Evolutionary conservation across 2,329 filamentous ascomycete genomes (phyloP).

Genomic region (Basipetospora chlamydospora): DNA sequence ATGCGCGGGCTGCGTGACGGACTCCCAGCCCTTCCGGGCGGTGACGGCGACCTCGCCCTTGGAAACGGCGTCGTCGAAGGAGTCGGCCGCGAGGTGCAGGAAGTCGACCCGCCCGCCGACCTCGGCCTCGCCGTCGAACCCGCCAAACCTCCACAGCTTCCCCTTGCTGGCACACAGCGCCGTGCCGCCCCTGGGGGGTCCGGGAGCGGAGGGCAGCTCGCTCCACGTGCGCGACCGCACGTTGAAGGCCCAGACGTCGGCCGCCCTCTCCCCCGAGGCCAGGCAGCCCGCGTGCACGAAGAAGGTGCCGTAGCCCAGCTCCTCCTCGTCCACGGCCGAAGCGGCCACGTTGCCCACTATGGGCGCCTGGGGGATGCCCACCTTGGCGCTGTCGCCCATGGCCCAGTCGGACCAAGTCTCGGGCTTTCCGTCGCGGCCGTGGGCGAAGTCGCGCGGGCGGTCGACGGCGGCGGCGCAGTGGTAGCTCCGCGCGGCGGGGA

Average conservation of each 20-base stretch:
- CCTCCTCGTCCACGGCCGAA: slow-evolving; percentile 43
- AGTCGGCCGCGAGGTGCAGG: slow-evolving; percentile 40
- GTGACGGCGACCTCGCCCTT: slow-evolving; percentile 34
- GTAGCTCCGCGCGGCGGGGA: slow-evolving; percentile 55
- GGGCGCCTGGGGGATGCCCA: slow-evolving; percentile 44
- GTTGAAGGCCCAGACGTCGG: slow-evolving; percentile 69
- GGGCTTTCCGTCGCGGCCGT: slow-evolving; percentile 19
- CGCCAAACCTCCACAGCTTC: slow-evolving; percentile 64
- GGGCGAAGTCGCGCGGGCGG: slow-evolving; percentile 37
- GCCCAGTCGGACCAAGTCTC: slow-evolving; percentile 41
- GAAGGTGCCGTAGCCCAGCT: slow-evolving; percentile 50
- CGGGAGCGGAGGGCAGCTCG: slow-evolving; percentile 51
- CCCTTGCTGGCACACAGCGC: slow-evolving; percentile 50
- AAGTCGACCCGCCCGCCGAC: slow-evolving; percentile 60
- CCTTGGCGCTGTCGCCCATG: slow-evolving; percentile 35
- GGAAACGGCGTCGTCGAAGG: slow-evolving; percentile 34
- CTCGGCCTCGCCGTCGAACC: slow-evolving; percentile 57
- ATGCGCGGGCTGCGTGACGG: too few species aligned
- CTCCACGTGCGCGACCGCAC: slow-evolving; percentile 50
- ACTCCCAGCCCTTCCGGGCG: slow-evolving; percentile 40
- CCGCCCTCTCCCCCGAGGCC: slow-evolving; percentile 40
- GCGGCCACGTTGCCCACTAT: slow-evolving; percentile 42
- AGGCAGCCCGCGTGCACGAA: slow-evolving; percentile 67
- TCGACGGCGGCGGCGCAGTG: slow-evolving; percentile 47
- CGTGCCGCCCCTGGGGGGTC: slow-evolving; percentile 49